Percentiles rank a stretch among this genome's conserved stretches.
Evolutionary conservation across 768 basidiomycete genomes (phyloP).

Genomic region (Rhodosporidiobolus sp.): DNA sequence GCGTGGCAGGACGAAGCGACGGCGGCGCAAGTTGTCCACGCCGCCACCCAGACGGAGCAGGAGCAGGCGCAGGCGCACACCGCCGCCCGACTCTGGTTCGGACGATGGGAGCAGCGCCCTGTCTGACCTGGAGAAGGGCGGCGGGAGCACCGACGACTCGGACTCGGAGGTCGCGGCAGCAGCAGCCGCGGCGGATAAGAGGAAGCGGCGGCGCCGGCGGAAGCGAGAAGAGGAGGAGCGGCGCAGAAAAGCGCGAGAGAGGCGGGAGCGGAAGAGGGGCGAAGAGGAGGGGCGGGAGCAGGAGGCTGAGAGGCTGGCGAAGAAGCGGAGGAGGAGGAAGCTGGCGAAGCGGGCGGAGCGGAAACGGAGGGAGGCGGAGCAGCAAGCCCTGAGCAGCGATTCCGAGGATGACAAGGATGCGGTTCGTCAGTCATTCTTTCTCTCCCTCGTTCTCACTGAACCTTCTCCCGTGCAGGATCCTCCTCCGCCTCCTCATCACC

Average conservation of each 20-base stretch:
- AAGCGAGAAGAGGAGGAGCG: not conserved
- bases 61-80: not conserved
- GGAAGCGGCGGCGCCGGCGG: too few species aligned
- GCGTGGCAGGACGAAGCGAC: not conserved
- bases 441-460: not conserved
- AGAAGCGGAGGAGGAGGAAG: not conserved
- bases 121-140: conserved; percentile 13
- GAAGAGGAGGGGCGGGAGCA: not conserved
- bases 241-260: not conserved
- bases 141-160: not conserved
- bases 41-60: not conserved
- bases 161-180: not conserved
- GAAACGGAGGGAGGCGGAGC: not conserved
- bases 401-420: not conserved
- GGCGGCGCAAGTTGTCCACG: not conserved
- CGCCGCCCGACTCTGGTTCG: not conserved
- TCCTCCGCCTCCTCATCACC: too few species aligned
- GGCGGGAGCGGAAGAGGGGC: not conserved
- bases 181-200: too few species aligned
- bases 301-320: not conserved
- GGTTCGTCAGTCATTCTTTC: not conserved
- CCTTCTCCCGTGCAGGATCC: not conserved
- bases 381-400: not conserved
- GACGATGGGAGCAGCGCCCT: conserved; percentile 1
- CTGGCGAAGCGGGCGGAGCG: not conserved